These are phyloP conservation scores for Hippophae tibetana DNA, from an alignment of 306 rosid species.

Conservation along the genomic window DNA sequence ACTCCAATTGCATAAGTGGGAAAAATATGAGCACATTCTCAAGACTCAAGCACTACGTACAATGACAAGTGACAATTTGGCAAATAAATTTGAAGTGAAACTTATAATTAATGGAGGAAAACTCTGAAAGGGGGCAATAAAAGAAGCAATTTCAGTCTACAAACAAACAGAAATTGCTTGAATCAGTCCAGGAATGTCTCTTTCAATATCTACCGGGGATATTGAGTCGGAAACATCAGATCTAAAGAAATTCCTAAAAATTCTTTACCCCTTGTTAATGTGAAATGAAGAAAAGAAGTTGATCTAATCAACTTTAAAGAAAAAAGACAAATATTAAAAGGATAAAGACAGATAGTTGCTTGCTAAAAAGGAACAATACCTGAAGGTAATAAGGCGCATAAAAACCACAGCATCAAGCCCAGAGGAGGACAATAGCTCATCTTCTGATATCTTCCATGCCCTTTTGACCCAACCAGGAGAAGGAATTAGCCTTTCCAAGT, in stretches of 20 bases:
- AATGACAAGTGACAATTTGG: neutral
- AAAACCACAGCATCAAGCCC: constrained; percentile 81
- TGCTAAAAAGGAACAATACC: constrained; percentile 28
- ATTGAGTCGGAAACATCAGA: too few species aligned
- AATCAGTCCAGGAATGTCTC: too few species aligned
- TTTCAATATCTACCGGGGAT: too few species aligned
- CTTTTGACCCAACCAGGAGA: constrained; percentile 64
- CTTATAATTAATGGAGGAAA: too few species aligned
- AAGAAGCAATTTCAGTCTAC: too few species aligned
- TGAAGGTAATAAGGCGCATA: constrained; percentile 68
- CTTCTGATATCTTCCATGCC: constrained; percentile 85
- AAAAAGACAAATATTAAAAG: neutral
- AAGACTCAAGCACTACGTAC: neutral
- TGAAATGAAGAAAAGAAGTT: too few species aligned
- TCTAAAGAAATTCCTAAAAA: too few species aligned
- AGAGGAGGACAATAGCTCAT: constrained; percentile 46
- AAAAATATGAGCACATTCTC: neutral
- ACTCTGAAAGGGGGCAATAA: too few species aligned
- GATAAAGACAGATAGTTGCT: neutral
- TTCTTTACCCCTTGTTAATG: too few species aligned
- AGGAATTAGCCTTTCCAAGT: constrained; percentile 69
- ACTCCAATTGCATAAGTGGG: neutral
- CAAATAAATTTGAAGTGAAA: too few species aligned
- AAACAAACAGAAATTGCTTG: too few species aligned
- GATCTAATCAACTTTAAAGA: neutral